phyloP scores from a whole-genome alignment of 2,329 filamentous ascomycete genomes.

The Diaporthe eres region DNA sequence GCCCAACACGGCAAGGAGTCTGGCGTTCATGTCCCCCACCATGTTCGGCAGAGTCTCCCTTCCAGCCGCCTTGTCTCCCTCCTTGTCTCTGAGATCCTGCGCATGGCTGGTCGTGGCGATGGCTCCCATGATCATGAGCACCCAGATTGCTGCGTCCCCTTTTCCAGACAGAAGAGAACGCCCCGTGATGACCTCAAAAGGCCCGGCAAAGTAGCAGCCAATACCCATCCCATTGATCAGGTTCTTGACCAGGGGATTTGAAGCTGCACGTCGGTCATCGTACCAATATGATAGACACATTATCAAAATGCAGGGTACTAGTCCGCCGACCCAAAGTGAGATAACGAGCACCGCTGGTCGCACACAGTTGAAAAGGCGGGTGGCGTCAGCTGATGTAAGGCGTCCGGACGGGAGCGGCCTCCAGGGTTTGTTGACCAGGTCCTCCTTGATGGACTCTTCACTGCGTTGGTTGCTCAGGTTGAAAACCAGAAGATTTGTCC shows the following conservation, averaged over 20 bases:
- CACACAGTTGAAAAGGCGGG: not conserved
- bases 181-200: too few species aligned
- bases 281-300: slow-evolving; percentile 4
- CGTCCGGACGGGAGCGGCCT: not conserved
- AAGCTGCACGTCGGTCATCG: not conserved
- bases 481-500: not conserved
- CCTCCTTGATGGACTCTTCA: not conserved
- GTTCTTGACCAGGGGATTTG: not conserved
- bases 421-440: slow-evolving; percentile 5
- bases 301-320: not conserved
- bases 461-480: slow-evolving; percentile 4
- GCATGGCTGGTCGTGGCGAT: too few species aligned
- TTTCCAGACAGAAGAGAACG: too few species aligned
- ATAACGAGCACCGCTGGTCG: not conserved
- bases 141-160: too few species aligned
- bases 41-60: too few species aligned
- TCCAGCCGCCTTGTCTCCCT: too few species aligned
- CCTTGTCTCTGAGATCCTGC: too few species aligned
- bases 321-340: not conserved
- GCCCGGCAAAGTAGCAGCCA: not conserved
- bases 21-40: too few species aligned
- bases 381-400: not conserved
- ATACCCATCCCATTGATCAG: not conserved
- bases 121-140: too few species aligned
- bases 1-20: too few species aligned